Evolutionary conservation across 1,284 basidiomycete genomes (phyloP).

Genomic region (Sphaerobolus stellatus): DNA sequence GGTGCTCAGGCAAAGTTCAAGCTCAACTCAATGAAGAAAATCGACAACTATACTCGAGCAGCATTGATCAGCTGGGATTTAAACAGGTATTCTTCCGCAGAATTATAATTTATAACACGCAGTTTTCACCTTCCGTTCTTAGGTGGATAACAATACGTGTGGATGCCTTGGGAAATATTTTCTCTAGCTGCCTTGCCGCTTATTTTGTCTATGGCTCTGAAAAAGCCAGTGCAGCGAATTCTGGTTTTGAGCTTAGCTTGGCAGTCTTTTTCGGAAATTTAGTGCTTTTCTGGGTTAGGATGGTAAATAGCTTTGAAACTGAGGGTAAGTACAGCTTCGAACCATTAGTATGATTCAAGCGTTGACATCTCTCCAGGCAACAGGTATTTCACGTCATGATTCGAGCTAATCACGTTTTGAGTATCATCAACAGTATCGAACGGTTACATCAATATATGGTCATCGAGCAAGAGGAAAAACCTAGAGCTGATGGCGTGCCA

Average conservation of each 20-base stretch:
- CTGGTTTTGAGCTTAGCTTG: not conserved
- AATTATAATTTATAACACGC: not conserved
- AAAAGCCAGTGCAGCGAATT: not conserved
- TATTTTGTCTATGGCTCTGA: constrained; percentile 8
- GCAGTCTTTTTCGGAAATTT: not conserved
- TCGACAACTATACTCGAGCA: constrained; percentile 9
- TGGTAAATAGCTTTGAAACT: not conserved
- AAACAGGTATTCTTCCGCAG: not conserved
- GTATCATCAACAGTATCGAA: constrained; percentile 29
- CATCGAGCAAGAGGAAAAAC: constrained; percentile 39
- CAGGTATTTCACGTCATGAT: not conserved
- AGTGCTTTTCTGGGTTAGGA: not conserved
- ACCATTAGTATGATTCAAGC: not conserved
- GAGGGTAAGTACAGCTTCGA: not conserved
- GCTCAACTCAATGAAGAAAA: not conserved
- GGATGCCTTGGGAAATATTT: constrained; percentile 4
- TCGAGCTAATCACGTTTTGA: not conserved
- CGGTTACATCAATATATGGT: constrained; percentile 42
- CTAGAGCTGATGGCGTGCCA: constrained; percentile 29
- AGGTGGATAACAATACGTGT: constrained; percentile 11
- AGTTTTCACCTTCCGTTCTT: not conserved
- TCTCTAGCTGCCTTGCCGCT: constrained; percentile 6
- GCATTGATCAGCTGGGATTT: not conserved
- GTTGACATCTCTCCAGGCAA: not conserved
- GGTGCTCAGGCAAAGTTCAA: constrained; percentile 8